Evolutionary conservation across 192 early-diverging fungal genomes (phyloP).

Genomic region (Linnemannia exigua): DNA sequence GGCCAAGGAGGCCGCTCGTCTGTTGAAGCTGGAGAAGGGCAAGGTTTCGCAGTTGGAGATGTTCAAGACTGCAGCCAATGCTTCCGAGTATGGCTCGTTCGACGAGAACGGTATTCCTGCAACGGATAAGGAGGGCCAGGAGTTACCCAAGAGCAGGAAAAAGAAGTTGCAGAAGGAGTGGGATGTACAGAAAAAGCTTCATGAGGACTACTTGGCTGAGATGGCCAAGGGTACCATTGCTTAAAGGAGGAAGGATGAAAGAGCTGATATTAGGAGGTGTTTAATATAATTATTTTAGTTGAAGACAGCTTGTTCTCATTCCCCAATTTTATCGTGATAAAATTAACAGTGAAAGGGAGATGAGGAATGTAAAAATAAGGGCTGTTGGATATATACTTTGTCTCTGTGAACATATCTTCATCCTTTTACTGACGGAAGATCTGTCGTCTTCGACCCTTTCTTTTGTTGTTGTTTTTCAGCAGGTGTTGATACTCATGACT

Average conservation of each 20-base stretch:
- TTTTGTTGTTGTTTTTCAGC: no score
- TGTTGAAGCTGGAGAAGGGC: slow-evolving; percentile 83
- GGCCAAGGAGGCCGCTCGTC: slow-evolving; percentile 74
- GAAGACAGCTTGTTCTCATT: no score
- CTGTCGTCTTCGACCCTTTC: no score
- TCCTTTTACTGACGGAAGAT: no score
- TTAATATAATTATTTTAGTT: background rate
- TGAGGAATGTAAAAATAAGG: no score
- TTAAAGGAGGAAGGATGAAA: slow-evolving; percentile 9
- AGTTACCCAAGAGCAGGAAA: slow-evolving; percentile 83
- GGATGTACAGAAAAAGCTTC: slow-evolving; percentile 89
- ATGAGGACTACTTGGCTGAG: slow-evolving; percentile 82
- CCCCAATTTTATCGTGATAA: no score
- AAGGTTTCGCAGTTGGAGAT: slow-evolving; percentile 82
- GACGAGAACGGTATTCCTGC: slow-evolving; percentile 83
- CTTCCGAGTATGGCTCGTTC: slow-evolving; percentile 50
- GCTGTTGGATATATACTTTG: no score
- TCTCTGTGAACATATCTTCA: no score
- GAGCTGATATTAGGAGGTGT: background rate
- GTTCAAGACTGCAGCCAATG: slow-evolving; percentile 73
- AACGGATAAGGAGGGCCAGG: slow-evolving; percentile 85
- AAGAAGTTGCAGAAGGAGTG: slow-evolving; percentile 94
- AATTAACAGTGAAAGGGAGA: no score
- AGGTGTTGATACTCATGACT: no score
- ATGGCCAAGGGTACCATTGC: slow-evolving; percentile 40